Evolutionary conservation across 768 basidiomycete species (phyloP).

Genomic region (Auriscalpium vulgare): DNA sequence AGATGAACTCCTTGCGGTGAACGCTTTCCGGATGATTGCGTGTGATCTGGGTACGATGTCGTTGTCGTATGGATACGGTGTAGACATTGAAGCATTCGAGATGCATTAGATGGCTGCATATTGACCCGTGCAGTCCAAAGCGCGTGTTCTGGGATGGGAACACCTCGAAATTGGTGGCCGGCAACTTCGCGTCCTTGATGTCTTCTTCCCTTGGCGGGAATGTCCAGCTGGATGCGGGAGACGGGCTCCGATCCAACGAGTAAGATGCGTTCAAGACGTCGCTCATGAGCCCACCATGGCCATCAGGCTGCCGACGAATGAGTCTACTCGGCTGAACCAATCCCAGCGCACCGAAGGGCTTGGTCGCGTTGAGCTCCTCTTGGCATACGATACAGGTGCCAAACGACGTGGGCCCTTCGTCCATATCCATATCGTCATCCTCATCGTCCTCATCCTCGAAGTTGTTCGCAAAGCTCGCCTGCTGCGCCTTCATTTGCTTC

Average conservation of each 20-base stretch:
- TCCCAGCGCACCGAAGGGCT: conserved; percentile 80
- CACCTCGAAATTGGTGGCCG: conserved; percentile 54
- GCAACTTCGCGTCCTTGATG: conserved; percentile 35
- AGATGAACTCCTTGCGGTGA: conserved; percentile 90
- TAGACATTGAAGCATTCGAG: conserved; percentile 90
- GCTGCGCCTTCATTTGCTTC: conserved; percentile 92
- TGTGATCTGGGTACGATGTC: conserved; percentile 82
- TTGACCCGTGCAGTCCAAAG: conserved; percentile 81
- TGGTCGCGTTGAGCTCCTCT: conserved; percentile 70
- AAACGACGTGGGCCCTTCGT: conserved; percentile 46
- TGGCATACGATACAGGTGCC: conserved; percentile 99
- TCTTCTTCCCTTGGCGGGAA: conserved; percentile 50
- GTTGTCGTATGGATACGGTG: conserved; percentile 75
- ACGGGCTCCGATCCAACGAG: conserved; percentile 53
- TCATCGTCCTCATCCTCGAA: conserved; percentile 71
- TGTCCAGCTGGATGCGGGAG: conserved; percentile 25
- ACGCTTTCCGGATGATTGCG: conserved; percentile 93
- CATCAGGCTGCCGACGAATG: conserved; percentile 70
- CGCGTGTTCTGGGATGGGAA: conserved; percentile 65
- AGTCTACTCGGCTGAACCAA: conserved; percentile 84
- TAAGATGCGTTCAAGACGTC: conserved; percentile 58
- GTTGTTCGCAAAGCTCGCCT: conserved; percentile 76
- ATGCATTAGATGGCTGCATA: conserved; percentile 98
- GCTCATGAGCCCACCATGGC: conserved; percentile 50
- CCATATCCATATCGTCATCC: conserved; percentile 43